Evolutionary conservation across 2,329 filamentous ascomycete species (phyloP).

Genomic region (Fusarium sp.): DNA sequence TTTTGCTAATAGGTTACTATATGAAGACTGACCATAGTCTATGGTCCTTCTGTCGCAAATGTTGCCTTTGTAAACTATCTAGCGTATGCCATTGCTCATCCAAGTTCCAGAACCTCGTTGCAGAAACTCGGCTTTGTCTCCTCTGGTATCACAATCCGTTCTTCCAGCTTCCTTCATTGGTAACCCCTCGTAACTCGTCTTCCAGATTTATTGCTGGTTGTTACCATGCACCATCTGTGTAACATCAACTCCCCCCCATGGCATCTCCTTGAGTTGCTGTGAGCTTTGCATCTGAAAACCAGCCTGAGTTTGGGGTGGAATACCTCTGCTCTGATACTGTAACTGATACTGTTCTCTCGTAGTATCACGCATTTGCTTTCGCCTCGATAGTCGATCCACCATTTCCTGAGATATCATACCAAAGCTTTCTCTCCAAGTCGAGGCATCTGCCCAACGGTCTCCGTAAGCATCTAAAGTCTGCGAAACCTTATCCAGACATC

Average conservation of each 20-base stretch:
- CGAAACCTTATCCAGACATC: conserved; percentile 64
- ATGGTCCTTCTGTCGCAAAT: neutral
- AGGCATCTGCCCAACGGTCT: conserved; percentile 68
- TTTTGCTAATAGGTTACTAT: neutral
- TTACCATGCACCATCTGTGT: conserved; percentile 55
- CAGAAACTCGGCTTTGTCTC: neutral
- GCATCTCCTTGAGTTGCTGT: conserved; percentile 49
- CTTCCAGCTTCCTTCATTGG: neutral
- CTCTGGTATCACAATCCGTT: neutral
- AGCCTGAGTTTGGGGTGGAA: conserved; percentile 34
- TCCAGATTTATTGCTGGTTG: conserved; percentile 3
- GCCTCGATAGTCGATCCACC: conserved; percentile 55
- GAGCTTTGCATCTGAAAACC: conserved; percentile 34
- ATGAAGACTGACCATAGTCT: neutral
- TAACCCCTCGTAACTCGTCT: neutral
- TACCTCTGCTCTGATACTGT: conserved; percentile 48
- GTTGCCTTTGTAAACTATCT: neutral
- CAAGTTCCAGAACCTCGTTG: neutral
- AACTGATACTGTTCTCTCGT: conserved; percentile 50
- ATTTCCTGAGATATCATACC: conserved; percentile 60
- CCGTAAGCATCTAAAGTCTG: conserved; percentile 67
- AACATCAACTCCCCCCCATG: conserved; percentile 60
- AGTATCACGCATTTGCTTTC: conserved; percentile 49
- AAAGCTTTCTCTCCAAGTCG: conserved; percentile 64
- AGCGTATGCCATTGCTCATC: neutral